Percentiles rank a stretch among this genome's conserved stretches.
These are phyloP conservation scores for Zoysia japonica DNA, from an alignment of 176 grass and related monocot species.

Conservation along the genomic window DNA sequence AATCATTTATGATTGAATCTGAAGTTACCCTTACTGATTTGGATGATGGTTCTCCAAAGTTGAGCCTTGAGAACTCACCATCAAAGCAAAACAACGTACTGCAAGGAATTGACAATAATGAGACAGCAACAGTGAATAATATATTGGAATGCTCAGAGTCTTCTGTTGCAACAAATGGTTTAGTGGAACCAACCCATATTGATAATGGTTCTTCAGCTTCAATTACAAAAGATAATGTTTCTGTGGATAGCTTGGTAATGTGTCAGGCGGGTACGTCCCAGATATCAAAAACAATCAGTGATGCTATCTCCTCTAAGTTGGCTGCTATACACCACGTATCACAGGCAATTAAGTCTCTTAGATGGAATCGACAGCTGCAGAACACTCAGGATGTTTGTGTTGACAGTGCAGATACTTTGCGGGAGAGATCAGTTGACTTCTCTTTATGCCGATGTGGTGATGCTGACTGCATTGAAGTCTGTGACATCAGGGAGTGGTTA, in stretches of 20 bases:
- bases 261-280: conserved; percentile 55
- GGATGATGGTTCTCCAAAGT: conserved; percentile 74
- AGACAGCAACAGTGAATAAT: conserved; percentile 25
- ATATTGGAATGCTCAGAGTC: conserved; percentile 41
- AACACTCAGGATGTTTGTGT: conserved; percentile 52
- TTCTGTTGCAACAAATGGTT: conserved; percentile 23
- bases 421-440: conserved; percentile 70
- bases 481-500: conserved; percentile 93
- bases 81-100: conserved; percentile 50
- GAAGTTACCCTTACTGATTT: conserved; percentile 91
- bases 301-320: conserved; percentile 93
- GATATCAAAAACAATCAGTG: conserved; percentile 60
- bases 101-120: conserved; percentile 38
- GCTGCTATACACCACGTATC: conserved; percentile 97
- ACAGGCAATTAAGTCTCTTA: conserved; percentile 96
- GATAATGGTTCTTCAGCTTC: conserved; percentile 47
- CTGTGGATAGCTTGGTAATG: conserved; percentile 60
- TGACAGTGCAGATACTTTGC: conserved; percentile 51
- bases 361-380: conserved; percentile 92
- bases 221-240: conserved; percentile 38
- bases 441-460: conserved; percentile 86
- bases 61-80: conserved; percentile 63
- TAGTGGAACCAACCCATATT: conserved; percentile 26
- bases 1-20: conserved; percentile 86
- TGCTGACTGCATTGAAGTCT: conserved; percentile 94